Percentiles rank a stretch among this genome's conserved stretches.
Conservation (phyloP, 495 filamentous ascomycete species). For the Amphirosellinia nigrospora region DNA sequence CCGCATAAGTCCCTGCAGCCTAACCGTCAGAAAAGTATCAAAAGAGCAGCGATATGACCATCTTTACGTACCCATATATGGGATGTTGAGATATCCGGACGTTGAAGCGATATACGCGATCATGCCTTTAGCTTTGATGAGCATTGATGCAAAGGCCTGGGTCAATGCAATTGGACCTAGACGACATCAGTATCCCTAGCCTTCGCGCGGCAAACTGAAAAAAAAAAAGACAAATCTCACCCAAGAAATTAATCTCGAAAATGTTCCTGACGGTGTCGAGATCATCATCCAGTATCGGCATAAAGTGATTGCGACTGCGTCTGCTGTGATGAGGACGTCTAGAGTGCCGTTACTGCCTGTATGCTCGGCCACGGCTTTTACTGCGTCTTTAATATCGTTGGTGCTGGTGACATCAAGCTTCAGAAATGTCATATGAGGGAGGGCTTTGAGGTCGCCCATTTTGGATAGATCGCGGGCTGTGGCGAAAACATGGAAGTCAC, state of each 20-base stretch:
- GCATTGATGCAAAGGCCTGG: constrained; percentile 50
- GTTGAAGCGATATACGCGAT: constrained; percentile 55
- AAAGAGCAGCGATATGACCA: constrained; percentile 26
- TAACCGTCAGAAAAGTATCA: neutral
- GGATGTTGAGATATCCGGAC: constrained; percentile 47
- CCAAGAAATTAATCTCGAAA: constrained; percentile 52
- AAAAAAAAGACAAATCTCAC: constrained; percentile 29
- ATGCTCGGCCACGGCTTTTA: constrained; percentile 31
- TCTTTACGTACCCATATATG: constrained; percentile 40
- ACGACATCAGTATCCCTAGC: neutral
- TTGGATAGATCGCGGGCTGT: constrained; percentile 46
- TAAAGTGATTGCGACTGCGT: constrained; percentile 40
- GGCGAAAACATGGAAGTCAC: constrained; percentile 48
- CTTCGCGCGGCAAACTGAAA: too few species aligned
- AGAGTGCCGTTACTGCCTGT: constrained; percentile 43
- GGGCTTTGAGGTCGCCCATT: constrained; percentile 28
- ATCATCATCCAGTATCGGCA: constrained; percentile 40
- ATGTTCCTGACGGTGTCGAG: constrained; percentile 32
- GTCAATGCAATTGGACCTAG: constrained; percentile 41
- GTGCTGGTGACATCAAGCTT: constrained; percentile 34
- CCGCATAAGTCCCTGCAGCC: constrained; percentile 41
- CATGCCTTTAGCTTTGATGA: constrained; percentile 51
- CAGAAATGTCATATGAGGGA: constrained; percentile 37
- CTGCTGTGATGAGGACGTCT: constrained; percentile 53
- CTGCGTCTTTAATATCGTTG: constrained; percentile 25